A percentile compares a stretch with the other conserved stretches of the same genome.
Conservation (phyloP, 2,329 filamentous ascomycete genomes). For the Aspergillus latus region DNA sequence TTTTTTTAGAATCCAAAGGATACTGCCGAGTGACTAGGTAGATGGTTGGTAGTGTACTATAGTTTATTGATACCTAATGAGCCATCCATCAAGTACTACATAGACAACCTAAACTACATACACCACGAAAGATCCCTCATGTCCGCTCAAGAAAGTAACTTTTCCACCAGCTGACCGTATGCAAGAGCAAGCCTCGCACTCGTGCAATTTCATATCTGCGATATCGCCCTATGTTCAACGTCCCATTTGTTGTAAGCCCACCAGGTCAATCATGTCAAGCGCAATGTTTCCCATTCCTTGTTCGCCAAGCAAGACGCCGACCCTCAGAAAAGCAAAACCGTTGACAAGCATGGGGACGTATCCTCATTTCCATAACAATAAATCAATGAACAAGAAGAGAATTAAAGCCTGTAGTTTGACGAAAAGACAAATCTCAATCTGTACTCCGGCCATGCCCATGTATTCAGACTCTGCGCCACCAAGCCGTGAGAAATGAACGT, state of each 20-base stretch:
- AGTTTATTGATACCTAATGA: constrained; percentile 6
- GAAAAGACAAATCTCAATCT: constrained; percentile 21
- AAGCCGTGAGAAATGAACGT: constrained; percentile 31
- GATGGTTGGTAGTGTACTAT: neutral
- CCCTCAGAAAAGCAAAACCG: constrained; percentile 22
- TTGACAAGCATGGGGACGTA: constrained; percentile 24
- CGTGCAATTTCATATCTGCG: constrained; percentile 22
- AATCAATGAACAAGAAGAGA: constrained; percentile 25
- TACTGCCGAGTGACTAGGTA: too few species aligned
- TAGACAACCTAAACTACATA: constrained; percentile 2
- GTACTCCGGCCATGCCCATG: constrained; percentile 23
- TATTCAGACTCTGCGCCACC: constrained; percentile 32
- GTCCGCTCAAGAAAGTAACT: constrained; percentile 5
- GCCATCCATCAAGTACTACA: neutral
- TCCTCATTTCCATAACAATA: constrained; percentile 26
- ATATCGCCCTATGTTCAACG: constrained; percentile 26
- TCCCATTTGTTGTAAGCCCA: constrained; percentile 23
- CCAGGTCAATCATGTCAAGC: constrained; percentile 20
- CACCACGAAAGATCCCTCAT: constrained; percentile 5
- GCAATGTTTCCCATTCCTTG: constrained; percentile 20
- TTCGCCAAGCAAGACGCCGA: constrained; percentile 24
- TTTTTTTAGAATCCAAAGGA: too few species aligned
- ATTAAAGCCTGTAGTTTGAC: constrained; percentile 17
- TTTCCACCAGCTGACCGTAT: constrained; percentile 21
- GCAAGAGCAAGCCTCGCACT: constrained; percentile 20